These are phyloP conservation scores for Naganishia vishniacii DNA, from an alignment of 768 basidiomycete species.

Conservation along the genomic window DNA sequence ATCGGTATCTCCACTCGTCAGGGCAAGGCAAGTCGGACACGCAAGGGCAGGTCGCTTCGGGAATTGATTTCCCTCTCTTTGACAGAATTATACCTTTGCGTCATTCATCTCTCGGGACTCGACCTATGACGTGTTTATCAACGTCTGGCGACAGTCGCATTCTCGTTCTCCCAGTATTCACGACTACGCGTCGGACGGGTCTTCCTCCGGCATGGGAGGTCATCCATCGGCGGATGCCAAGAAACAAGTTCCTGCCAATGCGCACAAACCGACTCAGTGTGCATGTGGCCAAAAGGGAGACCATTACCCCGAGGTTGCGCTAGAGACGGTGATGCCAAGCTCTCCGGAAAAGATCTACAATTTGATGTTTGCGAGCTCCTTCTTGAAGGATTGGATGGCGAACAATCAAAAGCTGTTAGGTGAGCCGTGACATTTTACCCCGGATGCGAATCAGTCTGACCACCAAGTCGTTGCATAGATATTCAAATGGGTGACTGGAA, in stretches of 20 bases:
- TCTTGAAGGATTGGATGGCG: constrained; percentile 87
- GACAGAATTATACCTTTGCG: constrained; percentile 82
- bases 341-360: constrained; percentile 94
- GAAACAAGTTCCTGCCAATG: constrained; percentile 3
- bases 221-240: background rate
- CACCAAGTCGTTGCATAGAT: constrained; percentile 53
- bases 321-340: constrained; percentile 76
- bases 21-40: constrained; percentile 45
- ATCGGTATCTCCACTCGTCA: constrained; percentile 77
- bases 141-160: constrained; percentile 87
- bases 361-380: constrained; percentile 90
- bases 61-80: background rate
- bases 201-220: constrained; percentile 5
- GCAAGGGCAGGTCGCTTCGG: too few species aligned
- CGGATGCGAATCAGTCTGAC: background rate
- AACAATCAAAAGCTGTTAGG: constrained; percentile 83
- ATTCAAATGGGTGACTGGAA: constrained; percentile 94
- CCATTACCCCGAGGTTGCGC: constrained; percentile 67
- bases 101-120: constrained; percentile 95
- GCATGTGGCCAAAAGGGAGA: constrained; percentile 63
- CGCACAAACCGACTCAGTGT: constrained; percentile 54
- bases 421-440: constrained; percentile 49
- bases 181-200: constrained; percentile 17
- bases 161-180: constrained; percentile 26
- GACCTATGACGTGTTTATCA: constrained; percentile 88